Percentiles rank a stretch among this genome's conserved stretches.
These are phyloP conservation scores for Margaritispora aquatica DNA, from an alignment of 495 filamentous ascomycete genomes.

Conservation along the genomic window DNA sequence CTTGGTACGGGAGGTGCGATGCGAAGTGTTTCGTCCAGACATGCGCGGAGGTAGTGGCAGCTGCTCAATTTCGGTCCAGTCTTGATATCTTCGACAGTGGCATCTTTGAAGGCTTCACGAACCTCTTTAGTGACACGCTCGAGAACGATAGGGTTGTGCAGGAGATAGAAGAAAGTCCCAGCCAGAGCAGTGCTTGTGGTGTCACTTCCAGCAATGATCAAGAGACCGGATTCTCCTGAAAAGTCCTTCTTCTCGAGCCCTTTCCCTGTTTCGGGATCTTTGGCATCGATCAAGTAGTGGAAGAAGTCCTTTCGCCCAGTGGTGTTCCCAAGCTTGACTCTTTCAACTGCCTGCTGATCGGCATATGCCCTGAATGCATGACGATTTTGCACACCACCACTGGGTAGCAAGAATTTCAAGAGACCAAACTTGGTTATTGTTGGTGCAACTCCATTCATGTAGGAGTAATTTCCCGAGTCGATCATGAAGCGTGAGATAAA, in stretches of 20 bases:
- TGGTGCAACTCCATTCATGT: neutral
- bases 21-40: slow-evolving; percentile 67
- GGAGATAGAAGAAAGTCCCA: slow-evolving; percentile 34
- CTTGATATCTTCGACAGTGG: slow-evolving; percentile 46
- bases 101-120: slow-evolving; percentile 33
- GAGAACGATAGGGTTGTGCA: slow-evolving; percentile 12
- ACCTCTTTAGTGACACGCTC: slow-evolving; percentile 37
- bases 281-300: slow-evolving; percentile 50
- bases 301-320: slow-evolving; percentile 61
- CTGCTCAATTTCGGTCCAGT: slow-evolving; percentile 33
- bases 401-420: neutral
- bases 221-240: slow-evolving; percentile 64
- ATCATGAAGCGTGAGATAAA: slow-evolving; percentile 37
- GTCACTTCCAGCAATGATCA: slow-evolving; percentile 53
- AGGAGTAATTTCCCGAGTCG: slow-evolving; percentile 35
- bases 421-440: neutral
- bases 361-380: neutral
- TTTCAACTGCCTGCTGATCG: slow-evolving; percentile 40
- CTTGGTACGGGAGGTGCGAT: slow-evolving; percentile 59
- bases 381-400: neutral
- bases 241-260: slow-evolving; percentile 62
- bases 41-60: slow-evolving; percentile 46
- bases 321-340: slow-evolving; percentile 49
- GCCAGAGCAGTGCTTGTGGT: slow-evolving; percentile 41
- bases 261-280: slow-evolving; percentile 55